Base-by-base conservation (phyloP, 345 rosid genomes). In the Noccaea bulbosa region DNA sequence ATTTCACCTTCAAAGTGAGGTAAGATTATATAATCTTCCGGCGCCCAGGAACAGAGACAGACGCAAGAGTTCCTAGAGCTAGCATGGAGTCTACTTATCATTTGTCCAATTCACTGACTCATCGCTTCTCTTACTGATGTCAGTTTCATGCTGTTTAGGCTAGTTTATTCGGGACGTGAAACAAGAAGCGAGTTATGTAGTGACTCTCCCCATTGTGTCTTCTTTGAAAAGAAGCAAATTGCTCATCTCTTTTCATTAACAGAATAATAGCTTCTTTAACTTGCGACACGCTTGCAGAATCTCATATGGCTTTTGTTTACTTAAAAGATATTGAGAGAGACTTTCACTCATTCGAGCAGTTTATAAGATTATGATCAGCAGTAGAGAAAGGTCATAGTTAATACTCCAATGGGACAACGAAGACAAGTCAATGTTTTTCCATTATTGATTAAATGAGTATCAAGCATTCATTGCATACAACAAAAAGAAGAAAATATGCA, bases 41-140 rank as follows among this genome's bases (percentile, higher is more conserved):
- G 67, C 38, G 37, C 38, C 44, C 67, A 73, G 20, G 38, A 38
- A 37, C 51, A 46, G 70, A 62, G 17, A 35, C 24, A 47, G 12
- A 22, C 46, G 22, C 37, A 41, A 27, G 46, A 41, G 46, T 17
- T 57, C 2, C 33, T 14, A 7, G 61, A 55, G 67, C 6, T 8
- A 39, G 7, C 46, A 3, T 58, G 38, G 24, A 27, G 51, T 39
- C 52, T 55, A 43, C 24, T 55, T 35, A 8, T 43, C 49, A 50
- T 15, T 11, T 32, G 43, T 43, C 10, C 16, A 52, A 3, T 8
- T 9, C 15, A 12, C 16, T 9, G 9, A 12, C 16, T 15, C 2
- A 12, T 52, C 47, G 35, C 15, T n/a, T 56, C 12, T 55, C 46
- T 33, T 2, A 9, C 15, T 46, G 38, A 38, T 20, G 30, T 24